Conservation (phyloP, 306 rosid species). For the Argentina anserina region DNA sequence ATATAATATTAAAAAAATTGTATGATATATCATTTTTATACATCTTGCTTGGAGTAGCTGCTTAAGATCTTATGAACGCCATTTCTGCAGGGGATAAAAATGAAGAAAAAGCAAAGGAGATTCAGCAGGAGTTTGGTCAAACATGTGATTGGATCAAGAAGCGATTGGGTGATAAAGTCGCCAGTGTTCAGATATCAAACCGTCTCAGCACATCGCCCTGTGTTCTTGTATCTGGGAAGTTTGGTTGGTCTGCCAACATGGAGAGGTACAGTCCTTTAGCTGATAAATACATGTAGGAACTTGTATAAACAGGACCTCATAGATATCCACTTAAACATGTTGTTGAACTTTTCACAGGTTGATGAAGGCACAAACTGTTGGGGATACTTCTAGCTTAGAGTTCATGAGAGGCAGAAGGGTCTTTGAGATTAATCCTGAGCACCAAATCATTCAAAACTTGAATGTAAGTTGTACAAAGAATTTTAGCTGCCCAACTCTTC, state of each 20-base stretch:
- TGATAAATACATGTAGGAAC: slow-evolving; percentile 5
- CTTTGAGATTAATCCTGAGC: slow-evolving; percentile 90
- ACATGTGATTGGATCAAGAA: slow-evolving; percentile 97
- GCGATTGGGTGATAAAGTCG: slow-evolving; percentile 84
- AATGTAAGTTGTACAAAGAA: slow-evolving; percentile 49
- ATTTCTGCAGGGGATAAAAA: slow-evolving; percentile 75
- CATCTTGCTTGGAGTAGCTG: slow-evolving; percentile 7
- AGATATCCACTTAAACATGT: neutral
- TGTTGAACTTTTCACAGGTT: slow-evolving; percentile 43
- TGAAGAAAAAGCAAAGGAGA: slow-evolving; percentile 82
- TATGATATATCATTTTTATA: no score
- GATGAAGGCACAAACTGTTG: slow-evolving; percentile 87
- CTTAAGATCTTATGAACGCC: slow-evolving; percentile 13
- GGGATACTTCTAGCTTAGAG: slow-evolving; percentile 84
- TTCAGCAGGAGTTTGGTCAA: slow-evolving; percentile 76
- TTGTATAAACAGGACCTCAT: slow-evolving; percentile 13
- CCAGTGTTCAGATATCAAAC: slow-evolving; percentile 83
- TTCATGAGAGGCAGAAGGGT: slow-evolving; percentile 98
- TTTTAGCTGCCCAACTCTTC: neutral
- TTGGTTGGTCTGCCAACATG: slow-evolving; percentile 99
- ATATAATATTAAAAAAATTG: no score
- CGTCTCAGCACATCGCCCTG: slow-evolving; percentile 95
- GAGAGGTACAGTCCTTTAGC: slow-evolving; percentile 53
- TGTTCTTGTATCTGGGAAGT: slow-evolving; percentile 89
- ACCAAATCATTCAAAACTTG: slow-evolving; percentile 74